Evolutionary conservation across 306 rosid species (phyloP).

Genomic region (Heteromeles arbutifolia): DNA sequence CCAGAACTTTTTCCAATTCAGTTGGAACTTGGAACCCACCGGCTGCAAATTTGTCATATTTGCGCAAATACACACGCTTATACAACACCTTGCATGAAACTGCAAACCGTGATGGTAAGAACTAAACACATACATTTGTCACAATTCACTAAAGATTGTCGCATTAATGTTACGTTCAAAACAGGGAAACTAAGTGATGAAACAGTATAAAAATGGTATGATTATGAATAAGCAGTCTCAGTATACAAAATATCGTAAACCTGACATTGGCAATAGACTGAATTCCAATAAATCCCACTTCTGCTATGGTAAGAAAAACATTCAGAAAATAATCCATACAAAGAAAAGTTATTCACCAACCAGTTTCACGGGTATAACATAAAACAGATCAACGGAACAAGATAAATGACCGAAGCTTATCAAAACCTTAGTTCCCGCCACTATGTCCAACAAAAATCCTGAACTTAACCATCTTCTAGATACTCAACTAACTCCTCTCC

Average conservation of each 20-base stretch:
- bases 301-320: background rate
- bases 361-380: background rate
- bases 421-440: background rate
- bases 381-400: background rate
- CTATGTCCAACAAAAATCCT: background rate
- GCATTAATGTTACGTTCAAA: background rate
- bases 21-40: too few species aligned
- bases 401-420: background rate
- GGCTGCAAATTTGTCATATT: too few species aligned
- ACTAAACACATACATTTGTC: background rate
- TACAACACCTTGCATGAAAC: too few species aligned
- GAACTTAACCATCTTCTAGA: background rate
- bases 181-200: too few species aligned
- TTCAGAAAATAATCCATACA: background rate
- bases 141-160: background rate
- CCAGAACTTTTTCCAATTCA: too few species aligned
- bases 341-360: background rate
- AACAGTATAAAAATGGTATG: too few species aligned
- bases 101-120: too few species aligned
- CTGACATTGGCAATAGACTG: too few species aligned
- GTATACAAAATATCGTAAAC: too few species aligned
- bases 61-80: too few species aligned
- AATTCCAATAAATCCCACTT: background rate
- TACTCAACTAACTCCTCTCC: background rate
- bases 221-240: too few species aligned